A percentile compares a stretch with the other conserved stretches of the same genome.
Conservation (phyloP, 306 rosid genomes). For the Begonia masoniana region DNA sequence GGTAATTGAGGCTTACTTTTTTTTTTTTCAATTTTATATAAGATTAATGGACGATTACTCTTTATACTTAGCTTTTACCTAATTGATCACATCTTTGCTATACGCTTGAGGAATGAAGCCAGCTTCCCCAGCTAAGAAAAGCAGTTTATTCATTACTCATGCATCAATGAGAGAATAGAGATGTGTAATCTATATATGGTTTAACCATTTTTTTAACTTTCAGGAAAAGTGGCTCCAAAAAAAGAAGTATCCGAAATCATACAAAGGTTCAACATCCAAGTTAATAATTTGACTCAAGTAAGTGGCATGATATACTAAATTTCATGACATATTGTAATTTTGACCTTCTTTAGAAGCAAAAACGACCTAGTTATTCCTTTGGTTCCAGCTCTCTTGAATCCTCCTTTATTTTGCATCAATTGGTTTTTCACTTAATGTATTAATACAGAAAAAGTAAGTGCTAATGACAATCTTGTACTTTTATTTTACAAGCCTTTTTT, state of each 20-base stretch:
- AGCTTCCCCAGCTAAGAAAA: neutral
- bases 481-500: no score
- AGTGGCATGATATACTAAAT: constrained; percentile 21
- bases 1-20: no score
- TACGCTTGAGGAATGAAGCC: neutral
- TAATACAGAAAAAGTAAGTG: neutral
- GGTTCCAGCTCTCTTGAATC: neutral
- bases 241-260: constrained; percentile 57
- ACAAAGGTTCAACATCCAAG: constrained; percentile 86
- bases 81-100: neutral
- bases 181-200: neutral
- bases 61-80: no score
- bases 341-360: neutral
- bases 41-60: no score
- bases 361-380: neutral
- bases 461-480: neutral
- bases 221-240: constrained; percentile 69
- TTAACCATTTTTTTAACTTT: constrained; percentile 11
- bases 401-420: neutral
- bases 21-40: no score
- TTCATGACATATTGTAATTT: neutral
- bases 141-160: neutral
- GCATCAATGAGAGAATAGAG: neutral
- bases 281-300: constrained; percentile 89
- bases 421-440: neutral